These are phyloP conservation scores for Lentinula sp. DNA, from an alignment of 768 basidiomycete genomes.

Conservation along the genomic window DNA sequence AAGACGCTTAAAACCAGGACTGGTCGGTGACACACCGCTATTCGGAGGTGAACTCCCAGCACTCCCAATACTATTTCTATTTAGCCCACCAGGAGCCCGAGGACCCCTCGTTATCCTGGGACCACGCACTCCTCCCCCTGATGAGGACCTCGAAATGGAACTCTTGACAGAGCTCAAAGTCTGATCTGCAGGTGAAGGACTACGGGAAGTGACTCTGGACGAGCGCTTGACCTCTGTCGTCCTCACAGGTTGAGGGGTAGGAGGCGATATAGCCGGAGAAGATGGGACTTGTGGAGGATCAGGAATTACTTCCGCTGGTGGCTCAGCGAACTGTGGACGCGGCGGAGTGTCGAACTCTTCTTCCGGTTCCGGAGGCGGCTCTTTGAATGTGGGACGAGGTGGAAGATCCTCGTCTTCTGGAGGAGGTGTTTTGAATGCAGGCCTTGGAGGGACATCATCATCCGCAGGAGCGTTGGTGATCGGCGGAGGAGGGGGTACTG, in stretches of 20 bases:
- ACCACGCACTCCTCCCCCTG: conserved; percentile 32
- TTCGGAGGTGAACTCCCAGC: conserved; percentile 17
- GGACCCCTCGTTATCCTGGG: conserved; percentile 45
- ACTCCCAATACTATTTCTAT: conserved; percentile 38
- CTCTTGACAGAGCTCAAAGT: conserved; percentile 15
- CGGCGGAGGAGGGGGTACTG: not conserved
- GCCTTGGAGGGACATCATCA: conserved; percentile 5
- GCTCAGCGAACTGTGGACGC: conserved; percentile 33
- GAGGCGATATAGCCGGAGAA: conserved; percentile 37
- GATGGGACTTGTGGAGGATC: conserved; percentile 16
- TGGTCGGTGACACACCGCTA: conserved; percentile 22
- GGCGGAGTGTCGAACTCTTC: conserved; percentile 39
- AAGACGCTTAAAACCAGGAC: conserved; percentile 37
- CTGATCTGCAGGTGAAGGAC: conserved; percentile 28
- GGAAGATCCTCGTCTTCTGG: conserved; percentile 24
- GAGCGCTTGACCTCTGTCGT: conserved; percentile 29
- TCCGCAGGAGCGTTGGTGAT: not conserved
- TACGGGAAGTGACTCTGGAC: conserved; percentile 33
- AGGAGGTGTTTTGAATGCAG: conserved; percentile 8
- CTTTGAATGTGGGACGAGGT: conserved; percentile 42
- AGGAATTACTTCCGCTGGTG: conserved; percentile 20
- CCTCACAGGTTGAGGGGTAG: conserved; percentile 30
- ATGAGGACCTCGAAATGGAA: conserved; percentile 15
- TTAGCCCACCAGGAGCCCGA: conserved; percentile 28
- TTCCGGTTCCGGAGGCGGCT: conserved; percentile 34